Conservation (phyloP, 164 flowering plant genomes). For the Vitis cinerea region DNA sequence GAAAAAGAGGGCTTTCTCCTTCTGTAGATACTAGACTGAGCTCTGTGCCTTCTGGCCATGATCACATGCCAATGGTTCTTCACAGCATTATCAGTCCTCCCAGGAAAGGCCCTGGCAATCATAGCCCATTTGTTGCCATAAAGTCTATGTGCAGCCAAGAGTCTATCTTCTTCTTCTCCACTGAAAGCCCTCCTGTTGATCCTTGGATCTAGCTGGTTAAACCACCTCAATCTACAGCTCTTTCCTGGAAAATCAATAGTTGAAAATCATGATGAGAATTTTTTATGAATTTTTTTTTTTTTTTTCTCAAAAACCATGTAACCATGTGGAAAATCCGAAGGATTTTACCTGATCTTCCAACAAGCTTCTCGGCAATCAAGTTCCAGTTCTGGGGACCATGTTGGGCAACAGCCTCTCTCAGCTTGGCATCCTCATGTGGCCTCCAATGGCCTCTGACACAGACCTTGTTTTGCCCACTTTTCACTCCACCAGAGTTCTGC, state of each 20-base stretch:
- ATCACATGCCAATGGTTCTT: conserved; percentile 90
- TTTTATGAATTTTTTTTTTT: neutral
- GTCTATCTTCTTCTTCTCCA: conserved; percentile 78
- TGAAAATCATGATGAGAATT: neutral
- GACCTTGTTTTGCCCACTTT: conserved; percentile 28
- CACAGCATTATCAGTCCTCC: conserved; percentile 82
- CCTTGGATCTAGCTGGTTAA: conserved; percentile 81
- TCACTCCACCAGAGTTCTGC: neutral
- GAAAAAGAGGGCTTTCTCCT: conserved; percentile 37
- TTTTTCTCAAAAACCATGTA: neutral
- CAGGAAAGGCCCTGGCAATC: conserved; percentile 74
- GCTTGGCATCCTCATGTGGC: conserved; percentile 71
- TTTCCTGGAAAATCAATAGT: conserved; percentile 41
- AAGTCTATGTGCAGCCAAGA: conserved; percentile 53
- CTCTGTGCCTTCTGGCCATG: conserved; percentile 66
- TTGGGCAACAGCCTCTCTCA: conserved; percentile 63
- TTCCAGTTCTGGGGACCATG: conserved; percentile 91
- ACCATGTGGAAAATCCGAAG: neutral
- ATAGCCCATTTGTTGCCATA: conserved; percentile 82
- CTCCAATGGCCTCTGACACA: conserved; percentile 82
- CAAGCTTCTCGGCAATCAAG: conserved; percentile 71
- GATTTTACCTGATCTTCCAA: conserved; percentile 82
- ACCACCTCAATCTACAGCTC: conserved; percentile 87
- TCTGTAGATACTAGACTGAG: conserved; percentile 39
- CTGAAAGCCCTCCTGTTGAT: conserved; percentile 64